Evolutionary conservation across 805 yeast genomes (phyloP).

Genomic region (Ogataea salicorniae): DNA sequence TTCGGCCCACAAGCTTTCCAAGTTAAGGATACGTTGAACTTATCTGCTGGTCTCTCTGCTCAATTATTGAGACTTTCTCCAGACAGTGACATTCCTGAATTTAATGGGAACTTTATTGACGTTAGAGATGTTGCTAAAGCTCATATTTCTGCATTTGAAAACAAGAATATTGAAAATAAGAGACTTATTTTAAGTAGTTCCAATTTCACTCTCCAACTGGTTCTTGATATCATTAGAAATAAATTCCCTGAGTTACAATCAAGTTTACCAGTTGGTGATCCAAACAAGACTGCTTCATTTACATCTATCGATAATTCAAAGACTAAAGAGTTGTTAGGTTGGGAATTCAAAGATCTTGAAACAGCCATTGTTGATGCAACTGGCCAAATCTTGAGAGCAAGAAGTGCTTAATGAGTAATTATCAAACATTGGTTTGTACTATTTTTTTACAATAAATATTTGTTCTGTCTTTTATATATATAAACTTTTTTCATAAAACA

Average conservation of each 20-base stretch:
- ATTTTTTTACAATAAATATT: too few relatives aligned
- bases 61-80: constrained; percentile 2
- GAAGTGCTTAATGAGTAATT: too few relatives aligned
- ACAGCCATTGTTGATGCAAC: constrained; percentile 39
- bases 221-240: constrained; percentile 29
- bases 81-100: constrained; percentile 1
- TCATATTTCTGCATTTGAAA: too few relatives aligned
- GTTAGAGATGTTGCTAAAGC: constrained; percentile 44
- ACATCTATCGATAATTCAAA: constrained; percentile 13
- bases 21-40: constrained; percentile 31
- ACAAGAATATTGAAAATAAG: constrained; percentile 22
- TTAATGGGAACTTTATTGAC: constrained; percentile 30
- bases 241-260: constrained; percentile 39
- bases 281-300: neutral
- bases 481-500: too few relatives aligned
- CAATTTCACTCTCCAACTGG: constrained; percentile 23
- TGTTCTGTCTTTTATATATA: too few relatives aligned
- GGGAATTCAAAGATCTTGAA: constrained; percentile 38
- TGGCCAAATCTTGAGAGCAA: constrained; percentile 28
- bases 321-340: constrained; percentile 9
- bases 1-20: constrained; percentile 51
- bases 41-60: constrained; percentile 34
- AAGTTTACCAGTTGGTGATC: too few relatives aligned
- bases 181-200: constrained; percentile 29
- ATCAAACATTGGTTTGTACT: too few relatives aligned